Base-by-base conservation (phyloP, 2,329 filamentous ascomycete genomes). In the Diaporthe nobilis region DNA sequence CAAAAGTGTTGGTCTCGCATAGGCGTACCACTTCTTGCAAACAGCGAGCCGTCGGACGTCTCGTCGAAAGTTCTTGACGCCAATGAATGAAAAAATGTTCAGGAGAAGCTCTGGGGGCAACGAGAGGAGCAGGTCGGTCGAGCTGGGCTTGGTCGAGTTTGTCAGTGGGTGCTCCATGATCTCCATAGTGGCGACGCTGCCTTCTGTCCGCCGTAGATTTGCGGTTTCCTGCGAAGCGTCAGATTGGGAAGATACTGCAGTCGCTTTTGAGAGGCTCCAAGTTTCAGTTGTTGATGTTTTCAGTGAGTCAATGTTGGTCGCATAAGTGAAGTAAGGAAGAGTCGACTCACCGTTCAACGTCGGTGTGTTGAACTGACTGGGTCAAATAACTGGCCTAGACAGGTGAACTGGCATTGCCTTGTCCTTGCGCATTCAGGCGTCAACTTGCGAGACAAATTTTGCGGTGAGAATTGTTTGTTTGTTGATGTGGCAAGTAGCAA, bases 101-200 rank as follows among this genome's bases (percentile, higher is more conserved):
- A 49, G 25, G 63, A 67, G 63, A 51, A 67, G 63, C 63, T 67
- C 63, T 51, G 63, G 5, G 2, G 63, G 44, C 17, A 67, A 10
- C 12, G 44, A 37, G 17, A 42, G 22, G 9, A 67, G 44, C 12
- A 20, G 28, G 42, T 51, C 12, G 17, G 42, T 49, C 10, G 42
- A 31, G 17, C 4, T 0, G 17, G 61, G 42, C 17, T 49, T 12
- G 5, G 61, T 51, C 10, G 9, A 22, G 17, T 17, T 22, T 37
- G 61, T 22, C 28, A 17, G 25, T 5, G n/a, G 15, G 25, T n/a
- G 4, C 25, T 31, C 25, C 9, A 47, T 63, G 17, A n/a, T 34
- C 44, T 49, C 12, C 28, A n/a, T 51, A 7, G 2, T n/a, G 42
- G 42, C 2, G 39, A 44, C 2, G 22, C 8, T 9, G n/a, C 20